Conservation (phyloP, 495 filamentous ascomycete genomes). For the Thermothielavioides terrestris region DNA sequence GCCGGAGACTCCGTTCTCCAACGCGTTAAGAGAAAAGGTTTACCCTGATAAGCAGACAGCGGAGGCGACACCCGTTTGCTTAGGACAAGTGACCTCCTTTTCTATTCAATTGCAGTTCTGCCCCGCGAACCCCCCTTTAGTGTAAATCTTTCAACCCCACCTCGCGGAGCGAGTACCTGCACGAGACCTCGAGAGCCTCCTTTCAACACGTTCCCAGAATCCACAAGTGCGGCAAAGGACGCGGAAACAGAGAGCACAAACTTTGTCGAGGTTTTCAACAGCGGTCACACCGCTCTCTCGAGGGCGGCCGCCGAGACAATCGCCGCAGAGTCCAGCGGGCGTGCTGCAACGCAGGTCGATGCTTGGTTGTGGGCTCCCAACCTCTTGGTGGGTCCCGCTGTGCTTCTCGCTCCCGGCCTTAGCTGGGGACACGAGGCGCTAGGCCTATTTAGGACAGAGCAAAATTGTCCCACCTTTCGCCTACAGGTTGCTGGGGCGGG, state of each 20-base stretch:
- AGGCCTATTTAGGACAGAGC: slow-evolving; percentile 17
- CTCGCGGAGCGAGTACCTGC: slow-evolving; percentile 6
- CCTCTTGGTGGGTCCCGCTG: slow-evolving; percentile 12
- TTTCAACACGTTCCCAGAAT: background rate
- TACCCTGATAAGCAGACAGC: background rate
- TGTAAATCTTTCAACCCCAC: too few relatives aligned
- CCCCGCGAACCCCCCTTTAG: slow-evolving; percentile 19
- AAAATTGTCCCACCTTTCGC: slow-evolving; percentile 19
- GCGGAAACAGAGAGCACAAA: too few relatives aligned
- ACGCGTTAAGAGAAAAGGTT: slow-evolving; percentile 5
- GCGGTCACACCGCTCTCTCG: slow-evolving; percentile 19
- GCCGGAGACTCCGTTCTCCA: slow-evolving; percentile 6
- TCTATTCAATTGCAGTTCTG: slow-evolving; percentile 10
- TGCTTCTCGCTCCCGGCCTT: slow-evolving; percentile 9
- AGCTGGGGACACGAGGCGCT: slow-evolving; percentile 13
- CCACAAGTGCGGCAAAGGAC: too few relatives aligned
- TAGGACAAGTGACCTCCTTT: slow-evolving; percentile 5
- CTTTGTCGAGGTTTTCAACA: background rate
- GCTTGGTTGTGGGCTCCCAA: slow-evolving; percentile 13
- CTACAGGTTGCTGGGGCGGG: slow-evolving; percentile 8
- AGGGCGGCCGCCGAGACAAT: background rate
- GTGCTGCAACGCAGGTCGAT: background rate
- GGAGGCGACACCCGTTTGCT: too few relatives aligned
- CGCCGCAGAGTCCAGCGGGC: slow-evolving; percentile 1
- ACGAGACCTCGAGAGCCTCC: slow-evolving; percentile 4